Evolutionary conservation across 495 filamentous ascomycete species (phyloP).

Genomic region (Aspergillus bridgeri): DNA sequence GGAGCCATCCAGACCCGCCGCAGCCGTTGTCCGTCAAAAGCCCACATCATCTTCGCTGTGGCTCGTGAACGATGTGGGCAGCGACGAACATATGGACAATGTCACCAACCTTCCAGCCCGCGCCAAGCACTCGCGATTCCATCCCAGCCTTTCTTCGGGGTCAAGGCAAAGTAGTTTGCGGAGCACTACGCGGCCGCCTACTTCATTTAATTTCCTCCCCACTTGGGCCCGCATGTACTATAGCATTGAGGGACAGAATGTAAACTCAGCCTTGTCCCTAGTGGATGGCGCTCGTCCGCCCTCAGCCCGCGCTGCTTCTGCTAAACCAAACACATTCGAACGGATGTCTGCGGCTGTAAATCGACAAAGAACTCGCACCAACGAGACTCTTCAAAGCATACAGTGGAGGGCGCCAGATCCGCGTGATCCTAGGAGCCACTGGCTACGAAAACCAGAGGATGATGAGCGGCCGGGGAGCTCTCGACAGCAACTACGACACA

Average conservation of each 20-base stretch:
- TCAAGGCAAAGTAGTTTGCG: constrained; percentile 39
- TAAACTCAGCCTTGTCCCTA: constrained; percentile 32
- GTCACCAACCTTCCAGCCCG: constrained; percentile 41
- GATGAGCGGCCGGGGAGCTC: constrained; percentile 21
- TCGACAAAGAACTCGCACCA: constrained; percentile 17
- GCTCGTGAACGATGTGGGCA: constrained; percentile 41
- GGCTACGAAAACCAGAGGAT: constrained; percentile 30
- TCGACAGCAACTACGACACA: constrained; percentile 39
- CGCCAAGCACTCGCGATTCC: constrained; percentile 29
- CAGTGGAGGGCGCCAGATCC: constrained; percentile 27
- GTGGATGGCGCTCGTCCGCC: constrained; percentile 33
- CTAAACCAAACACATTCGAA: constrained; percentile 31
- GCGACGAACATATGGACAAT: constrained; percentile 37
- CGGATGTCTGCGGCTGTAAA: constrained; percentile 27
- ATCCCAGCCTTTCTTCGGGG: constrained; percentile 32
- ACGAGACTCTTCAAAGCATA: constrained; percentile 16
- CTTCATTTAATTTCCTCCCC: constrained; percentile 53
- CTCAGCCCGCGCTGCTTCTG: constrained; percentile 26
- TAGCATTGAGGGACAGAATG: constrained; percentile 29
- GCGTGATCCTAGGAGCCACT: constrained; percentile 45
- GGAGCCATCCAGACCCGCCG: constrained; percentile 22
- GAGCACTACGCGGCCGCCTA: constrained; percentile 38
- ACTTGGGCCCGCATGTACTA: constrained; percentile 51
- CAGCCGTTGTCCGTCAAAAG: constrained; percentile 27
- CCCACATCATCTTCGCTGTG: constrained; percentile 43